A percentile compares a stretch with the other conserved stretches of the same genome.
phyloP scores from a whole-genome alignment of 768 basidiomycete species.

The Xerocomellus chrysenteron region DNA sequence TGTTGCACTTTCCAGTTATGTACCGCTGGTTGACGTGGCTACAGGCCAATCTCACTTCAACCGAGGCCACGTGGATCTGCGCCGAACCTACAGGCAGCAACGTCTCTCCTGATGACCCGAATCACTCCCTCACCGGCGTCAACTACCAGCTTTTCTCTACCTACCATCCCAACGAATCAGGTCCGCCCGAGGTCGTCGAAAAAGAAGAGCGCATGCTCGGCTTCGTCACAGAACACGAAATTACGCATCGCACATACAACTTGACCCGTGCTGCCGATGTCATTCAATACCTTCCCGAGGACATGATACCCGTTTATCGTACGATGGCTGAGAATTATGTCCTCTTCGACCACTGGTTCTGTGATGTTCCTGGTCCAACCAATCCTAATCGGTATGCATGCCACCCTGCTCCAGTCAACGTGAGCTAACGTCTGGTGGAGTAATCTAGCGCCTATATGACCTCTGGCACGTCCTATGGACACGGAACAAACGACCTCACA shows the following conservation, averaged over 20 bases:
- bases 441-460: constrained; percentile 23
- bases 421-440: background rate
- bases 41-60: constrained; percentile 15
- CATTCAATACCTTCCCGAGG: constrained; percentile 21
- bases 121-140: constrained; percentile 24
- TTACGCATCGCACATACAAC: constrained; percentile 12
- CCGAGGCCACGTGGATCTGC: constrained; percentile 15
- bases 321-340: constrained; percentile 25
- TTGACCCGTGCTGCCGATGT: constrained; percentile 17
- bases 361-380: constrained; percentile 27
- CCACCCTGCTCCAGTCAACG: background rate
- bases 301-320: constrained; percentile 24
- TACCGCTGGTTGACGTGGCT: background rate
- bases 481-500: constrained; percentile 17
- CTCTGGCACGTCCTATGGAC: constrained; percentile 27
- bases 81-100: constrained; percentile 17
- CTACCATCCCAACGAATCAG: constrained; percentile 22
- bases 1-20: background rate
- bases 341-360: constrained; percentile 26
- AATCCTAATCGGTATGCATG: constrained; percentile 24
- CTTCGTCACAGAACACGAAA: constrained; percentile 21
- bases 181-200: background rate
- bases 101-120: constrained; percentile 26
- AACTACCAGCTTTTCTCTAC: constrained; percentile 24
- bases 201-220: constrained; percentile 19